Evolutionary conservation across 164 flowering plant species (phyloP).

Genomic region (Amborella trichopoda): DNA sequence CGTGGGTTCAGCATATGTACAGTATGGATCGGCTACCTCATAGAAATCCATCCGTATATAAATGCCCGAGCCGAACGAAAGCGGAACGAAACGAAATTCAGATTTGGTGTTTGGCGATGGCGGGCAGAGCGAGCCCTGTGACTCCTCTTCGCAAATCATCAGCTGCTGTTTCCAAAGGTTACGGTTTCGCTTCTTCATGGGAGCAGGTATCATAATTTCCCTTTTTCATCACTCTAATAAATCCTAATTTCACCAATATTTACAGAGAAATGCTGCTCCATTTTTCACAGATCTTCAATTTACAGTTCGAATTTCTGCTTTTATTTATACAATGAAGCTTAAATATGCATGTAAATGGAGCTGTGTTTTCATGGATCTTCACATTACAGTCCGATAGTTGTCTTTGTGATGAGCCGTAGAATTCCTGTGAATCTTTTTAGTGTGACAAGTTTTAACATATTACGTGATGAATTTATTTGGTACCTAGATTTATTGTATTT

Average conservation of each 20-base stretch:
- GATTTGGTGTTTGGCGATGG: conserved; percentile 19
- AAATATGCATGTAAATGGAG: not conserved
- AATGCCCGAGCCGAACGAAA: too few species aligned
- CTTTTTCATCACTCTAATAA: not conserved
- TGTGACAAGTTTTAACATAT: too few species aligned
- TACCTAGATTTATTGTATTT: too few species aligned
- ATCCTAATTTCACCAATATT: not conserved
- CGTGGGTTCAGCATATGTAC: too few species aligned
- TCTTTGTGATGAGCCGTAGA: too few species aligned
- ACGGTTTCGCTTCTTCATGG: conserved; percentile 83
- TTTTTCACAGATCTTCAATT: not conserved
- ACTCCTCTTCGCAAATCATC: conserved; percentile 25
- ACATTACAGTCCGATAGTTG: not conserved
- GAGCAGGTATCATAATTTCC: conserved; percentile 50
- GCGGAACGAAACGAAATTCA: too few species aligned
- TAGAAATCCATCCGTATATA: too few species aligned
- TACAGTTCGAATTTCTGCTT: not conserved
- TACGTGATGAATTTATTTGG: too few species aligned
- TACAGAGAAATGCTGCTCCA: too few species aligned
- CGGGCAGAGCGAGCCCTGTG: conserved; percentile 13
- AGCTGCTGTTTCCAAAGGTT: conserved; percentile 74
- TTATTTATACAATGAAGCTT: not conserved
- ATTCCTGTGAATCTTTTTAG: too few species aligned
- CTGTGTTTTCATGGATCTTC: not conserved
- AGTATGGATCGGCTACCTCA: too few species aligned